phyloP scores from a whole-genome alignment of 768 basidiomycete species.

The Auricularia heimuer region DNA sequence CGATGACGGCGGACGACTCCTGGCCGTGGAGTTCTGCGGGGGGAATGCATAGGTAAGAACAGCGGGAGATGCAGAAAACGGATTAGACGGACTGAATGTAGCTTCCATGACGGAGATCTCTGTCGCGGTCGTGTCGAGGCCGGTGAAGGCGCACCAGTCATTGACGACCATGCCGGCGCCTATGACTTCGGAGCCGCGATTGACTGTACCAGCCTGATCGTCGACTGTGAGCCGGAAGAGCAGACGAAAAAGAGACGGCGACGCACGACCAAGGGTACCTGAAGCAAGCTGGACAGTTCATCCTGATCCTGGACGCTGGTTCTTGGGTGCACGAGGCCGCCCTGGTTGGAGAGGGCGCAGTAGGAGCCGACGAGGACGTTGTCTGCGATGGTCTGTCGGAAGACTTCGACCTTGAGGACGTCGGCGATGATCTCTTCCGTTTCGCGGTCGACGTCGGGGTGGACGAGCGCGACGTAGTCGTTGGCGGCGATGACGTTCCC shows the following conservation, averaged over 20 bases:
- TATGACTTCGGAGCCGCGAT: slow-evolving; percentile 95
- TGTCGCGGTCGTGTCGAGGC: slow-evolving; percentile 97
- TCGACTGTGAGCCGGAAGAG: not conserved
- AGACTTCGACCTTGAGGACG: slow-evolving; percentile 97
- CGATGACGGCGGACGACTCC: slow-evolving; percentile 70
- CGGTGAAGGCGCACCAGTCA: slow-evolving; percentile 99
- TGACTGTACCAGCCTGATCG: slow-evolving; percentile 87
- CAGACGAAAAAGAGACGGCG: not conserved
- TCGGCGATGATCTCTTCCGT: slow-evolving; percentile 99
- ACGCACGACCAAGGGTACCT: slow-evolving; percentile 89
- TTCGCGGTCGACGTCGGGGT: slow-evolving; percentile 95
- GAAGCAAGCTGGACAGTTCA: slow-evolving; percentile 86
- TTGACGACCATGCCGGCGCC: slow-evolving; percentile 97
- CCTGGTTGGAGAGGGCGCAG: slow-evolving; percentile 92
- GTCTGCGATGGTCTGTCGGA: slow-evolving; percentile 92
- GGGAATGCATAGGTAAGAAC: not conserved
- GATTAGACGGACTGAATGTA: slow-evolving; percentile 70
- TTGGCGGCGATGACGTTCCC: slow-evolving; percentile 99
- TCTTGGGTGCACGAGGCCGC: slow-evolving; percentile 94
- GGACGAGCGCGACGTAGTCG: slow-evolving; percentile 97
- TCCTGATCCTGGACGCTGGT: slow-evolving; percentile 97
- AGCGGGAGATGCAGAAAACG: not conserved
- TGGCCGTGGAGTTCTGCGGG: slow-evolving; percentile 74
- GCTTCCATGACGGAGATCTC: slow-evolving; percentile 98
- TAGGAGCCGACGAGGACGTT: slow-evolving; percentile 97